Percentiles rank a stretch among this genome's conserved stretches.
Evolutionary conservation across 1,284 basidiomycete species (phyloP).

Genomic region (Apiotrichum laibachii): DNA sequence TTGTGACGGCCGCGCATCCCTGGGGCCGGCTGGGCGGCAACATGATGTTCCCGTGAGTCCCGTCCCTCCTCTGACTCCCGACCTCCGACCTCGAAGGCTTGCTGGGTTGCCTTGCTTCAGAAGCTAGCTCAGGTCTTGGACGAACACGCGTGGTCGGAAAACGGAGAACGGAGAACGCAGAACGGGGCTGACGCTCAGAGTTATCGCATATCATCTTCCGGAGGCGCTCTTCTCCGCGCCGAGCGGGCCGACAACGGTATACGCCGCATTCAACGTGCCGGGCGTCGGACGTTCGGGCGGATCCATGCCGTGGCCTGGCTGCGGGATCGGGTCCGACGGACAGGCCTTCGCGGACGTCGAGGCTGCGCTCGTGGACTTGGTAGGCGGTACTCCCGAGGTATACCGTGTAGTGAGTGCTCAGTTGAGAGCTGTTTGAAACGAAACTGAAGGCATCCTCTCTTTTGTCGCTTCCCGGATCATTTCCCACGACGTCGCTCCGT

Average conservation of each 20-base stretch:
- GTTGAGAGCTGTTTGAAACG: too few species aligned
- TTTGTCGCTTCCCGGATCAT: too few species aligned
- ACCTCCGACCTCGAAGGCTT: too few species aligned
- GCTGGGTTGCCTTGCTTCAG: too few species aligned
- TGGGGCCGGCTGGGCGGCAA: slow-evolving; percentile 44
- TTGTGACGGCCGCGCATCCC: slow-evolving; percentile 43
- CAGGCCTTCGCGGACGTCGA: slow-evolving; percentile 40
- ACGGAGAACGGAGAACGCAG: too few species aligned
- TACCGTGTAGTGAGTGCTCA: slow-evolving; percentile 7
- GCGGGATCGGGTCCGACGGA: slow-evolving; percentile 27
- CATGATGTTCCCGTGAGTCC: slow-evolving; percentile 43
- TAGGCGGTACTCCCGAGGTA: slow-evolving; percentile 19
- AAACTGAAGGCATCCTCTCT: too few species aligned
- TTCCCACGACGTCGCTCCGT: too few species aligned
- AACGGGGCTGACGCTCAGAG: slow-evolving; percentile 17
- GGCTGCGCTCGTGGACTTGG: slow-evolving; percentile 16
- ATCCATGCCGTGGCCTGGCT: slow-evolving; percentile 26
- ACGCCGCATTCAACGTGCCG: slow-evolving; percentile 41
- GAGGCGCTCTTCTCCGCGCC: slow-evolving; percentile 13
- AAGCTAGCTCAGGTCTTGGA: too few species aligned
- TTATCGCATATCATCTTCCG: slow-evolving; percentile 30
- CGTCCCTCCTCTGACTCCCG: background rate
- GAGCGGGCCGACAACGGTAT: slow-evolving; percentile 19
- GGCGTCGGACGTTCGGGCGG: slow-evolving; percentile 39
- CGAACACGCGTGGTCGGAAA: too few species aligned